Evolutionary conservation across 2,329 filamentous ascomycete genomes (phyloP).

Genomic region (Aspergillus proliferans): DNA sequence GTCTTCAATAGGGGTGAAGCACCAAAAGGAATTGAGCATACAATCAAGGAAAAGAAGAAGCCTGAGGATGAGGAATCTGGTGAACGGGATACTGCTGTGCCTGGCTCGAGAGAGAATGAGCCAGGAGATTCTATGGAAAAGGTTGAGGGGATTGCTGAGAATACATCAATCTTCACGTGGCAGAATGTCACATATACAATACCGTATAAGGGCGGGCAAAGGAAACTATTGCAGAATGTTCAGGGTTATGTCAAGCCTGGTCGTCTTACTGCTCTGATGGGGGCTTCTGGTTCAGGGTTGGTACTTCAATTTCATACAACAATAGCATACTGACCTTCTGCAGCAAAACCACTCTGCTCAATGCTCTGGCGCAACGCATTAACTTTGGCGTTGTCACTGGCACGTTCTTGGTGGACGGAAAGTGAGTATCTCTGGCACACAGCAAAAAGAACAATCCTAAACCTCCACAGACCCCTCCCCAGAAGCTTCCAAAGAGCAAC

Average conservation of each 20-base stretch:
- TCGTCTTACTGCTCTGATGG: conserved; percentile 73
- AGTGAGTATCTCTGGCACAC: conserved; percentile 18
- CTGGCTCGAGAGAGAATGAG: conserved; percentile 13
- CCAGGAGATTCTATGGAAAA: conserved; percentile 18
- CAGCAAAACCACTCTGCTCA: conserved; percentile 46
- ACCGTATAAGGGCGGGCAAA: conserved; percentile 38
- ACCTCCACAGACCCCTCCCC: conserved; percentile 30
- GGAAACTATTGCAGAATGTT: conserved; percentile 52
- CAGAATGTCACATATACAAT: conserved; percentile 72
- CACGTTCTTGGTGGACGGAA: conserved; percentile 41
- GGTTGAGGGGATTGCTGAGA: conserved; percentile 52
- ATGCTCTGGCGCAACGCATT: conserved; percentile 41
- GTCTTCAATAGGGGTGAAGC: conserved; percentile 66
- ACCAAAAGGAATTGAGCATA: conserved; percentile 52
- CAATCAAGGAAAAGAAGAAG: conserved; percentile 45
- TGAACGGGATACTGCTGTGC: conserved; percentile 17
- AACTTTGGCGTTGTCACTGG: conserved; percentile 41
- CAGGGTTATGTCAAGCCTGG: conserved; percentile 71
- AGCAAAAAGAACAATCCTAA: conserved; percentile 2
- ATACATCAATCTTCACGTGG: conserved; percentile 75
- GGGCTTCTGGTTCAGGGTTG: conserved; percentile 57
- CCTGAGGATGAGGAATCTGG: conserved; percentile 48
- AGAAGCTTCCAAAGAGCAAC: conserved; percentile 49
- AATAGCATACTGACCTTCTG: background rate
- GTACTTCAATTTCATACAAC: conserved; percentile 2